Base-by-base conservation (phyloP, 768 basidiomycete species). In the Rossbeevera mucosa region DNA sequence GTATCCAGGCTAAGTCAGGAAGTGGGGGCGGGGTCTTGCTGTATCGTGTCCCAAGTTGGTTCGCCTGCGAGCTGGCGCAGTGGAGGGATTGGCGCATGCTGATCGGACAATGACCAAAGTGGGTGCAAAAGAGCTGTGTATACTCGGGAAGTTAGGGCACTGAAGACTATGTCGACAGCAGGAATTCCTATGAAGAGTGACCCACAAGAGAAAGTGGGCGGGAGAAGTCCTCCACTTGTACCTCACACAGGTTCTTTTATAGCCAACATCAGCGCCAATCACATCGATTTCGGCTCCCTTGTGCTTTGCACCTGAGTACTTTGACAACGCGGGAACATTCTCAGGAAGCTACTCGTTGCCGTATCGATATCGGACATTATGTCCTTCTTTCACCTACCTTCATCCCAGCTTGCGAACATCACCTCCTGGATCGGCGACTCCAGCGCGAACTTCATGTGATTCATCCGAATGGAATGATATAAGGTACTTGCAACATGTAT, bases 301-400 rank as follows among this genome's bases (percentile, higher is more conserved):
- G 36, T 5, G 18, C 7, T 38, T 18, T 5, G 36, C 18, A 18
- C 18, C 8, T 2, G 12, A 29, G 18, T 9, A 11, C 36, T 38
- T 18, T 5, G 9, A 38, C 12, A 18, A 38, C 36, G 11, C 36
- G 18, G 36, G 36, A 38, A 18, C 7, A 38, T 1, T 38, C 5
- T 38, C 36, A 38, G 36, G 36, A n/a, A 12, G 36, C 36, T 38
- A 5, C 11, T 18, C 5, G n/a, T 18, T 2, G 5, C 18, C 30
- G 9, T 18, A 49, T 44, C 33, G 25, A 36, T 22, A 40, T n/a
- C 36, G 24, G 36, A 43, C 28, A 56, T 26, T 33, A 44, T 4
- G 24, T 6, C 6, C 31, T 51, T 55, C 41, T 30, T 46, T 58
- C 42, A 43, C 56, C 43, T 55, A 44, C 55, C 50, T 33, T 5